These are phyloP conservation scores for Alternaria tenuissima DNA, from an alignment of 2,329 filamentous ascomycete species.

Conservation along the genomic window DNA sequence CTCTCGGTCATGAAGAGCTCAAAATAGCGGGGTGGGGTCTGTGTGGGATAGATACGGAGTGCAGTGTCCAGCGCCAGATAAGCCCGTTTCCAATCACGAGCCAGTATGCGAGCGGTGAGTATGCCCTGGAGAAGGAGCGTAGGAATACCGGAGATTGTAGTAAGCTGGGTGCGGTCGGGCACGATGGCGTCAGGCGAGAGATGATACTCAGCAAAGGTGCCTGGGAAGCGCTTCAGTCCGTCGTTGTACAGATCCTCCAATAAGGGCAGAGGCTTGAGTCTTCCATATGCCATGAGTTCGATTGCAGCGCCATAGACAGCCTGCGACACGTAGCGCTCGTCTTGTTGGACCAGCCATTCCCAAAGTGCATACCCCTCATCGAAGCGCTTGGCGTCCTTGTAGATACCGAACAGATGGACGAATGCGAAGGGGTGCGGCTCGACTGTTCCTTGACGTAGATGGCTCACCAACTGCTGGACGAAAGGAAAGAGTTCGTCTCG, in stretches of 20 bases:
- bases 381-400: conserved; percentile 56
- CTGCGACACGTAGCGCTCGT: conserved; percentile 52
- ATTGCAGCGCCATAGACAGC: conserved; percentile 60
- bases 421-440: conserved; percentile 51
- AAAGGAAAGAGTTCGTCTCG: conserved; percentile 35
- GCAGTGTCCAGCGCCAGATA: conserved; percentile 61
- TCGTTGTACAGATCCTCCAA: conserved; percentile 57
- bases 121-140: conserved; percentile 59
- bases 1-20: conserved; percentile 56
- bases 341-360: conserved; percentile 57
- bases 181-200: conserved; percentile 58
- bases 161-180: conserved; percentile 50
- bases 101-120: conserved; percentile 55
- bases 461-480: conserved; percentile 50
- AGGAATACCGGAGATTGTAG: conserved; percentile 48
- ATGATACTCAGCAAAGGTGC: conserved; percentile 57
- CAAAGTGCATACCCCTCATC: conserved; percentile 55
- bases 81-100: conserved; percentile 57
- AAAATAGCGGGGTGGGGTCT: conserved; percentile 54
- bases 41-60: conserved; percentile 57
- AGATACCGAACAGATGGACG: conserved; percentile 58
- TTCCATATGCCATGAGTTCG: conserved; percentile 56
- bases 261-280: conserved; percentile 48
- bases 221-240: conserved; percentile 58
- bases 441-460: conserved; percentile 49